Base-by-base conservation (phyloP, 192 early-diverging fungal genomes). In the Umbelopsis sp. region DNA sequence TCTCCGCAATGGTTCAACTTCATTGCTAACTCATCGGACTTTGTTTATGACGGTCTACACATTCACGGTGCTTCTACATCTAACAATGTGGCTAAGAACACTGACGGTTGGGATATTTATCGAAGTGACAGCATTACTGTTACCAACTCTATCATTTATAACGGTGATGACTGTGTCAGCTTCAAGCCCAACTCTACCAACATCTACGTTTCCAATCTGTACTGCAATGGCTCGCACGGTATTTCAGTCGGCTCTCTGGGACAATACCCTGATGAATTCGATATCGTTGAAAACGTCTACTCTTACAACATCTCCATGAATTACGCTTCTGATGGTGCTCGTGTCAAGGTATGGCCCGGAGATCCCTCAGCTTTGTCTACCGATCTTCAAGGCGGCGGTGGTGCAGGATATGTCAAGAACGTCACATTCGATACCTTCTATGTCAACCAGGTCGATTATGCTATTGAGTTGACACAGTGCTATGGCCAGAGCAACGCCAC, bases 211-310 rank as follows among this genome's bases (percentile, higher is more conserved):
- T 61, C 51, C n/a, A 74, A 74, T 51, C 25, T 74, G 46, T 30
- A 53, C 20, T 74, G 73, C 45, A 74, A 67, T 46, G 73, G 73
- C 46, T 74, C 73, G 41, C 73, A 74, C n/a, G 73, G 73, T 48
- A 35, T 74, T 13, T 74, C 73, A 21, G 55, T 74, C 21, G 73
- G 73, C 3, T 68, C 66, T 16, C 58, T 69, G n/a, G 73, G 73
- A 1, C 66, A 69, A 49, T 74, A 74, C 46, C 50, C 49, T 27
- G 51, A 13, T 12, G 67, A 74, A 13, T 55, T 69, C 21, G 73
- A 74, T 46, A 61, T 69, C 18, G 55, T 68, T 46, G 55, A 11
- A 5, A 69, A 69, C 45, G 23, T 74, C 16, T 69, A 69, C 37
- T 22, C 49, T 30, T 69, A 47, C 46, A 69, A 50, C 15, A 69